Conservation (phyloP, 768 basidiomycete species). For the Coprinellus micaceus region DNA sequence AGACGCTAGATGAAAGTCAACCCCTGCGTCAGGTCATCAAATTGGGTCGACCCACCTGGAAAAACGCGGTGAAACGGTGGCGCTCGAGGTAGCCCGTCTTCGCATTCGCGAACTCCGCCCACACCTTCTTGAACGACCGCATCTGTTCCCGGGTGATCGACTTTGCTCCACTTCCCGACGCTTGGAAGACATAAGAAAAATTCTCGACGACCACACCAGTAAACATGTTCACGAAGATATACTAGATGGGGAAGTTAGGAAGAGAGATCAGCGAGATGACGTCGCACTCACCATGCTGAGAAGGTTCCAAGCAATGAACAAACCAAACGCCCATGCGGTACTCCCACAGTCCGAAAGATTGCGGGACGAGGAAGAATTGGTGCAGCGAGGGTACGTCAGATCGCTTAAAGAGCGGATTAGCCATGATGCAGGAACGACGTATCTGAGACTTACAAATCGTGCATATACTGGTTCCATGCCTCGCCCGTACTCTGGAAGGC, state of each 20-base stretch:
- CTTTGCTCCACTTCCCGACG: slow-evolving; percentile 74
- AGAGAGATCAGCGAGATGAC: neutral
- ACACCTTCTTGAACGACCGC: slow-evolving; percentile 90
- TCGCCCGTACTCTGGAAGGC: slow-evolving; percentile 93
- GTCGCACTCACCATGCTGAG: slow-evolving; percentile 75
- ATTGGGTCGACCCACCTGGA: slow-evolving; percentile 54
- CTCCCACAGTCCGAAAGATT: slow-evolving; percentile 87
- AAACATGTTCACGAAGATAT: slow-evolving; percentile 95
- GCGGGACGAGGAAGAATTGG: slow-evolving; percentile 41
- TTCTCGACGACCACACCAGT: slow-evolving; percentile 94
- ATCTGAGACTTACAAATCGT: slow-evolving; percentile 80
- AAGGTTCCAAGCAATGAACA: slow-evolving; percentile 95
- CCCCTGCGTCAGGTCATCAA: slow-evolving; percentile 8
- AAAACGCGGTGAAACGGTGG: slow-evolving; percentile 69
- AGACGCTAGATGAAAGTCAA: slow-evolving; percentile 52
- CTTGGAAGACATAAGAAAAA: slow-evolving; percentile 93
- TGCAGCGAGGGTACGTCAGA: slow-evolving; percentile 77
- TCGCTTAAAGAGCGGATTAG: slow-evolving; percentile 49
- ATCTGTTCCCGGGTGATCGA: slow-evolving; percentile 88
- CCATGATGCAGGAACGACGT: no score
- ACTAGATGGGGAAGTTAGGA: slow-evolving; percentile 45
- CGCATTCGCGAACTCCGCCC: slow-evolving; percentile 80
- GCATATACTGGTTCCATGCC: slow-evolving; percentile 97
- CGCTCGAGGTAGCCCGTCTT: slow-evolving; percentile 78
- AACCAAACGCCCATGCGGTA: slow-evolving; percentile 70